Percentiles rank a stretch among this genome's conserved stretches.
These are phyloP conservation scores for Alternaria dauci DNA, from an alignment of 2,329 filamentous ascomycete species.

Conservation along the genomic window DNA sequence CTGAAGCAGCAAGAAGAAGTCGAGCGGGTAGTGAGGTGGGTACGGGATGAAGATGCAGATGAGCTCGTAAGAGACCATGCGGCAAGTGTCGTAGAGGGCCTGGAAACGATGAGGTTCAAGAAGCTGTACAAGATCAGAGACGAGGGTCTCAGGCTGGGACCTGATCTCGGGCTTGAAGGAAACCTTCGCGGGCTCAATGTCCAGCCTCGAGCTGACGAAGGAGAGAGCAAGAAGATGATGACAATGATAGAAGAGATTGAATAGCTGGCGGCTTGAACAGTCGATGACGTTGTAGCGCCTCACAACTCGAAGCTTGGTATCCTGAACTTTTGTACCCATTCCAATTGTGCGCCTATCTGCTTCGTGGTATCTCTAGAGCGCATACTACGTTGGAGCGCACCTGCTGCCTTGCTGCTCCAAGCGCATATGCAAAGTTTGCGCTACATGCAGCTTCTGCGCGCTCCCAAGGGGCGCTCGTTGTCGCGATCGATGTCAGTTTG, in stretches of 20 bases:
- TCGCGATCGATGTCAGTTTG: slow-evolving; percentile 2
- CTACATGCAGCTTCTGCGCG: neutral
- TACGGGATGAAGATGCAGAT: slow-evolving; percentile 72
- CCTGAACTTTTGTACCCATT: slow-evolving; percentile 12
- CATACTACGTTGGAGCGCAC: slow-evolving; percentile 12
- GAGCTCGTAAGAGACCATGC: slow-evolving; percentile 74
- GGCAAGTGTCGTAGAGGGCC: slow-evolving; percentile 69
- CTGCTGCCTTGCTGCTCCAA: neutral
- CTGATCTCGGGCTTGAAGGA: slow-evolving; percentile 44
- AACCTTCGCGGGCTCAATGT: slow-evolving; percentile 58
- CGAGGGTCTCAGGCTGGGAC: slow-evolving; percentile 29
- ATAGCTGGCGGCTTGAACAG: slow-evolving; percentile 43
- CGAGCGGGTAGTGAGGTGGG: slow-evolving; percentile 68
- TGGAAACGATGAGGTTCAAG: slow-evolving; percentile 69
- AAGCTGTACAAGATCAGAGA: slow-evolving; percentile 55
- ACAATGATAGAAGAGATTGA: slow-evolving; percentile 67
- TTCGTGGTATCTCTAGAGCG: slow-evolving; percentile 24
- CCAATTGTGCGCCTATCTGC: slow-evolving; percentile 16
- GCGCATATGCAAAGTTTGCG: neutral
- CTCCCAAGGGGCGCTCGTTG: neutral
- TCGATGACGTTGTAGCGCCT: slow-evolving; percentile 10
- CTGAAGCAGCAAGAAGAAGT: slow-evolving; percentile 68
- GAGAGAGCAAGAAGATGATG: slow-evolving; percentile 51
- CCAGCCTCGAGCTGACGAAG: slow-evolving; percentile 33
- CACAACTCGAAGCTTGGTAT: slow-evolving; percentile 12